Percentiles rank a stretch among this genome's conserved stretches.
phyloP scores from a whole-genome alignment of 2,329 filamentous ascomycete species.

The Colletotrichum orchidophilum region DNA sequence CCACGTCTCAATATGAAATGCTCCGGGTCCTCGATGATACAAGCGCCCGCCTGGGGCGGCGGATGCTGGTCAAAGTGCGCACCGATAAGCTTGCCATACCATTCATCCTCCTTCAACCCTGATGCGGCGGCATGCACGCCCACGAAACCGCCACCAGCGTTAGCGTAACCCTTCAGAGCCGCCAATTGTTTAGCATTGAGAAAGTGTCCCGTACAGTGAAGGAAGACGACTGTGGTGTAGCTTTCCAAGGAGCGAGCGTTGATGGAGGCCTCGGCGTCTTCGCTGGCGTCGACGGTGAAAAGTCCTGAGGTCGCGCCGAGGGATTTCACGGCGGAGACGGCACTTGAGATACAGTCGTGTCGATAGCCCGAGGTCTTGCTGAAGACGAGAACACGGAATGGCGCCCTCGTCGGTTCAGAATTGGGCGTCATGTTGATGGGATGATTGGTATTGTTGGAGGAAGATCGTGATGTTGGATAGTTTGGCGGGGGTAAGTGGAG shows the following conservation, averaged over 20 bases:
- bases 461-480: neutral
- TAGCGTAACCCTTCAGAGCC: slow-evolving; percentile 45
- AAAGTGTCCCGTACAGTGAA: slow-evolving; percentile 49
- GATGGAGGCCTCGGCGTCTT: slow-evolving; percentile 46
- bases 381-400: slow-evolving; percentile 49
- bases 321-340: slow-evolving; percentile 42
- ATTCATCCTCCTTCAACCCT: slow-evolving; percentile 44
- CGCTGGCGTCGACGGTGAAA: slow-evolving; percentile 46
- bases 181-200: slow-evolving; percentile 44
- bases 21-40: slow-evolving; percentile 41
- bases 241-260: slow-evolving; percentile 40
- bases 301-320: slow-evolving; percentile 39
- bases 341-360: slow-evolving; percentile 50
- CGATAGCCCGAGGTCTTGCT: slow-evolving; percentile 49
- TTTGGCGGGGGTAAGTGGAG: neutral
- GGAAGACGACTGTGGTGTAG: slow-evolving; percentile 49
- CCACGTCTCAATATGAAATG: slow-evolving; percentile 42
- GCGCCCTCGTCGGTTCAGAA: neutral
- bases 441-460: neutral
- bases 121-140: slow-evolving; percentile 51
- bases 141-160: slow-evolving; percentile 48
- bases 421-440: neutral
- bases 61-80: slow-evolving; percentile 50
- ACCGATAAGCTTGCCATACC: slow-evolving; percentile 50
- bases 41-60: slow-evolving; percentile 44